Percentiles rank a stretch among this genome's conserved stretches.
Evolutionary conservation across 768 basidiomycete species (phyloP).

Genomic region (Hericium alpestre): DNA sequence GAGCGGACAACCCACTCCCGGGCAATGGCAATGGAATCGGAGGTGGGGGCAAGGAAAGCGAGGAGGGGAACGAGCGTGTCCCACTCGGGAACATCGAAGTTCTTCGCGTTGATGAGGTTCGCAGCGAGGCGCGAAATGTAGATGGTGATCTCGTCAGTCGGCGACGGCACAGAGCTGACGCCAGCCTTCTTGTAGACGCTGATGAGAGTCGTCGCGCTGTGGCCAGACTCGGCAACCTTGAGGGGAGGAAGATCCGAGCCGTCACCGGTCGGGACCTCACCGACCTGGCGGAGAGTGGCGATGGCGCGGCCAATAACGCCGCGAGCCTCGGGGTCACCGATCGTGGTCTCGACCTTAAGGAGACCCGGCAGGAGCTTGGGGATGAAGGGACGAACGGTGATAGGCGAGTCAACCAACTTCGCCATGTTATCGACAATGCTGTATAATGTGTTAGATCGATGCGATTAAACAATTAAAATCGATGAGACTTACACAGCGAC

Average conservation of each 20-base stretch:
- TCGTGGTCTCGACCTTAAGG: constrained; percentile 88
- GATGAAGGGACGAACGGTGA: constrained; percentile 94
- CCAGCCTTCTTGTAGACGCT: constrained; percentile 82
- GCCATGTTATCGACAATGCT: constrained; percentile 98
- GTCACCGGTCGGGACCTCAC: constrained; percentile 81
- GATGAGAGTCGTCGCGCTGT: constrained; percentile 55
- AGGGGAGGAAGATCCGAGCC: constrained; percentile 86
- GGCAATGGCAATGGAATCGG: constrained; percentile 56
- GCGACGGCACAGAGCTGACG: constrained; percentile 41
- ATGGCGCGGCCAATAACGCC: constrained; percentile 86
- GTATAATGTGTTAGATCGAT: constrained; percentile 14
- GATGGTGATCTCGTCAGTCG: constrained; percentile 45
- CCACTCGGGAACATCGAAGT: constrained; percentile 87
- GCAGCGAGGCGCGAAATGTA: constrained; percentile 77
- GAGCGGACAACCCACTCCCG: constrained; percentile 88
- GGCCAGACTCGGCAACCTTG: constrained; percentile 62
- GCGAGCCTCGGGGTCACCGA: constrained; percentile 98
- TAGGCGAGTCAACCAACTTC: constrained; percentile 89
- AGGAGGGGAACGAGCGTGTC: constrained; percentile 72
- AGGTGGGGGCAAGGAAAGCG: constrained; percentile 48
- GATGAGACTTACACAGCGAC: constrained; percentile 75
- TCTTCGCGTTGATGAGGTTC: constrained; percentile 80
- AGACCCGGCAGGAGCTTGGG: constrained; percentile 92
- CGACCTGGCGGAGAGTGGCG: constrained; percentile 89
- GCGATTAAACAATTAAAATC: constrained; percentile 8